Conservation (phyloP, 228 moss, liverwort and hornwort genomes). For the Sphagnum magellanicum region DNA sequence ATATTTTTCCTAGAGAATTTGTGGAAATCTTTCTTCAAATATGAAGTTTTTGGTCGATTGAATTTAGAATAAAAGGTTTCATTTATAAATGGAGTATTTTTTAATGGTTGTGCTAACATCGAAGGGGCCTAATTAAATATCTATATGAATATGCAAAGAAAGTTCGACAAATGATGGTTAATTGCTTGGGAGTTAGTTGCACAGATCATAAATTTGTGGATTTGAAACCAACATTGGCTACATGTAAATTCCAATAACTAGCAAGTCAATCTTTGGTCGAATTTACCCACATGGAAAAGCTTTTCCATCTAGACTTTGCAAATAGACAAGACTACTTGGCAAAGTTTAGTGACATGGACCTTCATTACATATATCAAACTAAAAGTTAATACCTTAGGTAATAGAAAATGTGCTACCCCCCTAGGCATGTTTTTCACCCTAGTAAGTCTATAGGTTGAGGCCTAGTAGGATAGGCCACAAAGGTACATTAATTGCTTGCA, state of each 20-base stretch:
- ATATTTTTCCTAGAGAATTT: too few relatives aligned
- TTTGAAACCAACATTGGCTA: slow-evolving; percentile 43
- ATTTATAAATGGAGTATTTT: slow-evolving; percentile 45
- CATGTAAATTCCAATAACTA: slow-evolving; percentile 46
- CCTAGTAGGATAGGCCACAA: too few relatives aligned
- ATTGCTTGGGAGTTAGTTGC: slow-evolving; percentile 30
- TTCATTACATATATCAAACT: slow-evolving; percentile 29
- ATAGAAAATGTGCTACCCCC: too few relatives aligned
- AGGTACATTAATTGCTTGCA: too few relatives aligned
- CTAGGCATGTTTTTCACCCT: too few relatives aligned
- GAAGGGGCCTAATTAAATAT: slow-evolving; percentile 19
- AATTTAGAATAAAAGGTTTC: neutral
- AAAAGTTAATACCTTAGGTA: too few relatives aligned
- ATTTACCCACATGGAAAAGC: slow-evolving; percentile 49
- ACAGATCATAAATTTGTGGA: slow-evolving; percentile 58
- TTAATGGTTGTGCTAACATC: slow-evolving; percentile 36
- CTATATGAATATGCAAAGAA: slow-evolving; percentile 44
- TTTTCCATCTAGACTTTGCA: slow-evolving; percentile 40
- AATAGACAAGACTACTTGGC: slow-evolving; percentile 40
- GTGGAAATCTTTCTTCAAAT: neutral
- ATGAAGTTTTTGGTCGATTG: too few relatives aligned
- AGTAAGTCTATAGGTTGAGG: too few relatives aligned
- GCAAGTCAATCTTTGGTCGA: slow-evolving; percentile 43
- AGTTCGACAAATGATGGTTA: slow-evolving; percentile 43
- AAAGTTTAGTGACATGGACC: slow-evolving; percentile 46